A percentile compares a stretch with the other conserved stretches of the same genome.
Evolutionary conservation across 345 rosid species (phyloP).

Genomic region (Moricandia arvensis): DNA sequence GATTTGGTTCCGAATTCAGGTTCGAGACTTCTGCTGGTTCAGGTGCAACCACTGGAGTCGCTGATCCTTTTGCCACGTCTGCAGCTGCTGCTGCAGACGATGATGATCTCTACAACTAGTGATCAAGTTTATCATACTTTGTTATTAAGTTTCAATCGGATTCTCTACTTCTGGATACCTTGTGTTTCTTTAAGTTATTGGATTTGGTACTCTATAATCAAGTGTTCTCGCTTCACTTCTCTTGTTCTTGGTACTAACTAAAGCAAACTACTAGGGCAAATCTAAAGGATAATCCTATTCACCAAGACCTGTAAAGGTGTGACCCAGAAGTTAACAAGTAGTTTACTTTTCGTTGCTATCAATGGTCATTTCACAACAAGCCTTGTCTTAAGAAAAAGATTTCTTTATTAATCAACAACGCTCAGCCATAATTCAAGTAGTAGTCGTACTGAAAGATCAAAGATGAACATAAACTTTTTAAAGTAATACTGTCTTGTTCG

Average conservation of each 20-base stretch:
- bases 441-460: background rate
- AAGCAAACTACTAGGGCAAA: too few species aligned
- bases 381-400: background rate
- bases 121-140: background rate
- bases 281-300: too few species aligned
- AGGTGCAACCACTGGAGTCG: constrained; percentile 53
- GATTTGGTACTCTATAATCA: background rate
- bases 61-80: constrained; percentile 78
- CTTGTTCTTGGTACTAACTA: background rate
- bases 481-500: background rate
- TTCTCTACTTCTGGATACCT: constrained; percentile 3
- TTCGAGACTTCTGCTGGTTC: constrained; percentile 51
- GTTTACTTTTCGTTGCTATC: background rate
- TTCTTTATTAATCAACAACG: constrained; percentile 21
- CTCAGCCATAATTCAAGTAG: constrained; percentile 6
- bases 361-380: background rate
- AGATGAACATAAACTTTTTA: background rate
- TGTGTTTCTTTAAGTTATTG: background rate
- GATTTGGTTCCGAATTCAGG: constrained; percentile 86
- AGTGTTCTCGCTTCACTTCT: background rate
- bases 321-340: too few species aligned
- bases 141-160: constrained; percentile 4
- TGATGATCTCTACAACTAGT: constrained; percentile 79
- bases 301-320: too few species aligned
- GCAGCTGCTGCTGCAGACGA: constrained; percentile 66